Conservation (phyloP, 2,329 filamentous ascomycete genomes). For the Xylariaceae sp. region DNA sequence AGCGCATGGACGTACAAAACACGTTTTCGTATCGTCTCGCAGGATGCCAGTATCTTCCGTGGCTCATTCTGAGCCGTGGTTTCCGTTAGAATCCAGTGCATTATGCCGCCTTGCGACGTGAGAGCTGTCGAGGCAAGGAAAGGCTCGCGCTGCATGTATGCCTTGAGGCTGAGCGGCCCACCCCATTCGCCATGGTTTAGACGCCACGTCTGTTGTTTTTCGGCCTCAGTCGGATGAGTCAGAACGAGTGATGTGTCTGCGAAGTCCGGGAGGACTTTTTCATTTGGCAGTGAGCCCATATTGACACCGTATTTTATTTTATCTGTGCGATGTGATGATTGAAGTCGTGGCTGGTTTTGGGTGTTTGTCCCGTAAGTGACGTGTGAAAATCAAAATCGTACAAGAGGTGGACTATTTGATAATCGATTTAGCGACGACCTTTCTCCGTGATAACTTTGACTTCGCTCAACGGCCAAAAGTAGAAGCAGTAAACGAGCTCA, state of each 20-base stretch:
- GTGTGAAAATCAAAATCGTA: too few species aligned
- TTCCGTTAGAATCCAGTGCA: conserved; percentile 59
- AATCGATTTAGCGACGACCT: too few species aligned
- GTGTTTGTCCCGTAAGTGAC: too few species aligned
- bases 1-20: conserved; percentile 38
- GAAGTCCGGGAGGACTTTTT: conserved; percentile 30
- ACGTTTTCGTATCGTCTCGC: conserved; percentile 60
- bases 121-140: conserved; percentile 56
- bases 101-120: conserved; percentile 54
- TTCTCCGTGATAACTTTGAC: too few species aligned
- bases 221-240: conserved; percentile 51
- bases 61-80: conserved; percentile 21
- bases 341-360: too few species aligned
- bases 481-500: too few species aligned
- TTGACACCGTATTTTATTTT: not conserved
- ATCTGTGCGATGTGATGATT: too few species aligned
- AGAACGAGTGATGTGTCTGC: conserved; percentile 42
- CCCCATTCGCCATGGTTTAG: conserved; percentile 58
- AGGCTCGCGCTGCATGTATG: conserved; percentile 58
- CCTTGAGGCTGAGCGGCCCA: conserved; percentile 46
- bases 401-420: too few species aligned
- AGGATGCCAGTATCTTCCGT: conserved; percentile 57
- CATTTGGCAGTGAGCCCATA: conserved; percentile 32
- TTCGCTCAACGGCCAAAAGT: too few species aligned
- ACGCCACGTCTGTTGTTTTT: conserved; percentile 52